Base-by-base conservation (phyloP, 2,329 filamentous ascomycete genomes). In the Rutstroemia sp. region DNA sequence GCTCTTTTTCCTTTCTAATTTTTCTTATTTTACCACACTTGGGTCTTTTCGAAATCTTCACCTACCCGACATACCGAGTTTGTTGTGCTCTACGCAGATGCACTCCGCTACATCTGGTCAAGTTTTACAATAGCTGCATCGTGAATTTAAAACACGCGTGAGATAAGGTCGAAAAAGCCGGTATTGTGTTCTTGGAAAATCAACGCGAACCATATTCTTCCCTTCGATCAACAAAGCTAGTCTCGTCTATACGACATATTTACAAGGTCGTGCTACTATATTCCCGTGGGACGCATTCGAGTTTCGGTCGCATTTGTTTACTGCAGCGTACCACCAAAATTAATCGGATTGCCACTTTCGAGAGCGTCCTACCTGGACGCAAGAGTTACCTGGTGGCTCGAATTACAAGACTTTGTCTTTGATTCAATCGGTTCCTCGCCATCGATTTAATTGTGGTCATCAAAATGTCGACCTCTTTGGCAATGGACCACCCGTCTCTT, bases 391-490 rank as follows among this genome's bases (percentile, higher is more conserved):
- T 36, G 52, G 52, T 55, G 40, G 38, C 52, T 50, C 52, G 34
- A 50, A 40, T 27, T 55, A 42, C 36, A 17, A 55, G 36, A 50
- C 46, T 42, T 45, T 50, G 23, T 55, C 23, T 55, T 44, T 40
- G 19, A 30, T 50, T 16, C 36, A 23, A n/a, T 50, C 49, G 14
- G 16, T 17, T 52, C n/a, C 48, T 39, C 39, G 17, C 19, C 17
- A 30, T 38, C 38, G 40, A 47, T 52, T 45, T 48, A 48, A 55
- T 55, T 49, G 54, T 48, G 46, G 54, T 54, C 54, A 40, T 76
- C 80, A 59, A 36, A 19, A 68, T 68, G 64, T 61, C 65, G 17
- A 61, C 61, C 21, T 64, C 65, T 46, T 36, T 68, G 40, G 63
- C 61, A 39, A 59, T 54, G 48, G 65, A 66, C 42, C 63, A 63